Conservation (phyloP, 805 yeast species). For the Lipomyces kockii region DNA sequence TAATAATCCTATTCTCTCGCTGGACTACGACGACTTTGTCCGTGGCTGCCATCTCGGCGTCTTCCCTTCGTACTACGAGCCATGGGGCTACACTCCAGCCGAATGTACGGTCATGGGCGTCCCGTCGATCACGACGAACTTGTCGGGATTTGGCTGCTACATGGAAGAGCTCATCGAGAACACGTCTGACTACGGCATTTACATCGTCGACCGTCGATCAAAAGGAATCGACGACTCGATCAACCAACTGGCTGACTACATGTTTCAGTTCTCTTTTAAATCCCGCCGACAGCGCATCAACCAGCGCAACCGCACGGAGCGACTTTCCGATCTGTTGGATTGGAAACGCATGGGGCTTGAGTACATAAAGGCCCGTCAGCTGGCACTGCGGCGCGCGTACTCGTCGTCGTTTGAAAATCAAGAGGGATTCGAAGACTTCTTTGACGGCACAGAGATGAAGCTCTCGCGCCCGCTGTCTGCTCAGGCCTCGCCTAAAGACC, state of each 20-base stretch:
- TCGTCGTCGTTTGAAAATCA: constrained; percentile 68
- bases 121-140: constrained; percentile 93
- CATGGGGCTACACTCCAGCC: constrained; percentile 99
- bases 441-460: constrained; percentile 49
- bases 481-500: constrained; percentile 93
- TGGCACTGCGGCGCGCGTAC: constrained; percentile 90
- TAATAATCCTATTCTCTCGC: constrained; percentile 87
- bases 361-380: constrained; percentile 90
- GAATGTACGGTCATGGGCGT: constrained; percentile 99
- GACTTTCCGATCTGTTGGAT: constrained; percentile 88
- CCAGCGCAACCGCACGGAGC: constrained; percentile 95
- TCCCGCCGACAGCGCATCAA: constrained; percentile 96
- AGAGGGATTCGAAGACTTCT: constrained; percentile 42
- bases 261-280: constrained; percentile 86
- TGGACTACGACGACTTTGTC: constrained; percentile 96
- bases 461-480: constrained; percentile 90
- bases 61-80: constrained; percentile 97
- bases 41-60: constrained; percentile 98
- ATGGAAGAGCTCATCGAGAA: constrained; percentile 97
- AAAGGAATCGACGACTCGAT: constrained; percentile 92
- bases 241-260: constrained; percentile 82
- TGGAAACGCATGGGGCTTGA: constrained; percentile 99
- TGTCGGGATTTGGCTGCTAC: constrained; percentile 97
- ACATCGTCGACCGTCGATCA: constrained; percentile 92
- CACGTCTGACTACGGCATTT: constrained; percentile 93